Evolutionary conservation across 108 stramenopile species (phyloP).

Genomic region (Heterococcus sp.): DNA sequence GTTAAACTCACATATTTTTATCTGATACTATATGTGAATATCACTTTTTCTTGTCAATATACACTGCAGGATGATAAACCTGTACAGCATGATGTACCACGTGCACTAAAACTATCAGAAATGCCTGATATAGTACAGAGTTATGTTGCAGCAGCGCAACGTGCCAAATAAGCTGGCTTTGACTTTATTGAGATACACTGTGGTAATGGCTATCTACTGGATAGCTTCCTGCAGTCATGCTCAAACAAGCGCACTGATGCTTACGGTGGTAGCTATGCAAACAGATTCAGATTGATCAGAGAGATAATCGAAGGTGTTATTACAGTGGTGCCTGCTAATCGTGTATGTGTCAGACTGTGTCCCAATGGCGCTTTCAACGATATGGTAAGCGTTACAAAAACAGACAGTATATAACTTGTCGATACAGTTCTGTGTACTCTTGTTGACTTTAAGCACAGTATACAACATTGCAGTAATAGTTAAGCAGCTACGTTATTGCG

Average conservation of each 20-base stretch:
- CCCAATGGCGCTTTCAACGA: constrained; percentile 68
- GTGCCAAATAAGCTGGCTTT: constrained; percentile 46
- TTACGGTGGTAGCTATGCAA: constrained; percentile 60
- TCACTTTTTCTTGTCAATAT: too few species aligned
- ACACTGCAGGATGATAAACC: background rate
- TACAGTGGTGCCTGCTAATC: constrained; percentile 24
- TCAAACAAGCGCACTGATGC: constrained; percentile 52
- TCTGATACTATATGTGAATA: too few species aligned
- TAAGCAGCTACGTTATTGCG: too few species aligned
- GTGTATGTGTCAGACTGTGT: constrained; percentile 67
- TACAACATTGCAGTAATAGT: too few species aligned
- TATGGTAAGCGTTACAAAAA: constrained; percentile 66
- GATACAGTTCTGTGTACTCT: too few species aligned
- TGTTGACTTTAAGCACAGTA: too few species aligned
- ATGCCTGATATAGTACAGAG: background rate
- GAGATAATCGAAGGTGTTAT: constrained; percentile 57
- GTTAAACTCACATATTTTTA: too few species aligned
- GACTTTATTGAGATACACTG: constrained; percentile 49
- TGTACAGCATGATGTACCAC: background rate
- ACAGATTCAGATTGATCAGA: constrained; percentile 63
- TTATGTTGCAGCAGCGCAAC: background rate
- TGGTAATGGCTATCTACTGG: constrained; percentile 51
- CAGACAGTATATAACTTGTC: too few species aligned
- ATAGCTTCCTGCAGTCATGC: constrained; percentile 45
- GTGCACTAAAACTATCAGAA: background rate